phyloP scores from a whole-genome alignment of 768 basidiomycete genomes.

The Sarcomyxa edulis region DNA sequence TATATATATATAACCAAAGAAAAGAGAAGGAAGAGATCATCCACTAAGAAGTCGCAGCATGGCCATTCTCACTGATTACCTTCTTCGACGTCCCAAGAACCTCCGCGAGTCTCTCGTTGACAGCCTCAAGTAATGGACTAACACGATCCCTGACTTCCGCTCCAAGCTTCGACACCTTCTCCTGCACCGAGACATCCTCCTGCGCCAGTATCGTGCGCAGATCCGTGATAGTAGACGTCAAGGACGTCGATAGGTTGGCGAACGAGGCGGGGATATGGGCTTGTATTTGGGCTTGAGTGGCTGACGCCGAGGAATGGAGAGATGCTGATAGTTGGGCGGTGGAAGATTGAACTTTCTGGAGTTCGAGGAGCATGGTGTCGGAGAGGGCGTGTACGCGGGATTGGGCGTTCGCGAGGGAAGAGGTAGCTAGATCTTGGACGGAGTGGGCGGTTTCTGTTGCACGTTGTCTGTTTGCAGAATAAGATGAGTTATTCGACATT shows the following conservation, averaged over 20 bases:
- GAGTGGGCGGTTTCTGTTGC: constrained; percentile 63
- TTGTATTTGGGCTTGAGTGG: constrained; percentile 41
- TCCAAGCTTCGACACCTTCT: constrained; percentile 54
- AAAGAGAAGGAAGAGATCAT: no score
- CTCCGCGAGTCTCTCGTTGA: constrained; percentile 36
- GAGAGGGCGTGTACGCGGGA: constrained; percentile 54
- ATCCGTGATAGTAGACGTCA: constrained; percentile 45
- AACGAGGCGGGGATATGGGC: constrained; percentile 56
- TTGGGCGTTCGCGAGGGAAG: constrained; percentile 50
- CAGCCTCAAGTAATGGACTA: constrained; percentile 51
- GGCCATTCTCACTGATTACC: no score
- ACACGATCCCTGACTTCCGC: constrained; percentile 58
- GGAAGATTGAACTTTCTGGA: constrained; percentile 61
- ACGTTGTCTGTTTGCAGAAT: constrained; percentile 43
- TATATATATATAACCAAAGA: no score
- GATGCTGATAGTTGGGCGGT: constrained; percentile 44
- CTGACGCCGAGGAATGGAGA: constrained; percentile 22
- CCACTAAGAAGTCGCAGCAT: no score
- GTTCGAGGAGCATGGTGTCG: constrained; percentile 59
- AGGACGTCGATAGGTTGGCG: constrained; percentile 39
- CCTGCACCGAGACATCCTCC: constrained; percentile 52
- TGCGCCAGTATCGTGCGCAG: constrained; percentile 46
- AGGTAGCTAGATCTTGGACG: constrained; percentile 55
- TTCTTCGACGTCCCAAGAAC: constrained; percentile 17
- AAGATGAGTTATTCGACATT: constrained; percentile 7